Evolutionary conservation across 2,329 filamentous ascomycete species (phyloP).

Genomic region (Colletotrichum viniferum): DNA sequence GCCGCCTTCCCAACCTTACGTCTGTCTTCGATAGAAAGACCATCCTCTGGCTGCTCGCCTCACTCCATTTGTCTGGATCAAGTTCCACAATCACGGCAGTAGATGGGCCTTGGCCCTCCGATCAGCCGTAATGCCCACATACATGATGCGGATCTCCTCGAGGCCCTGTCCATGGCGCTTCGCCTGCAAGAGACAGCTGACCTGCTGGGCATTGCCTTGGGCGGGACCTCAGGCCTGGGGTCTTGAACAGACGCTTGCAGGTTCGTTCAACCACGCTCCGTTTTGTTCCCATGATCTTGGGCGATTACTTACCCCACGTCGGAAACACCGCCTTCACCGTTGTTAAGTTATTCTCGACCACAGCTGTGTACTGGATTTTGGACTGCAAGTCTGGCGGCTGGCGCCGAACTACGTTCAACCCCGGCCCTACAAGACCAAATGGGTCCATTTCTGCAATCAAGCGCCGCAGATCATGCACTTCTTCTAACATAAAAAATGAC

Average conservation of each 20-base stretch:
- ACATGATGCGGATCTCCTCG: background rate
- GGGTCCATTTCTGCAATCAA: background rate
- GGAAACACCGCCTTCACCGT: background rate
- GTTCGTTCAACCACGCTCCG: background rate
- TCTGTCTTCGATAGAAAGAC: background rate
- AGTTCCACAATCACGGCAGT: background rate
- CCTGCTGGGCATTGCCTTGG: background rate
- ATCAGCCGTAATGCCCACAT: background rate
- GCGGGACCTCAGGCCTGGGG: background rate
- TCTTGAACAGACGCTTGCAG: background rate
- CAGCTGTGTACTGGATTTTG: background rate
- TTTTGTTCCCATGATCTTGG: background rate
- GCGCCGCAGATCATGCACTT: background rate
- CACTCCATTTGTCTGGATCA: background rate
- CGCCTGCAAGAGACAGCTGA: background rate
- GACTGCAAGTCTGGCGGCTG: background rate
- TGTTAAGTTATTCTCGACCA: background rate
- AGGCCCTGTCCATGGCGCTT: background rate
- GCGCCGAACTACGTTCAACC: background rate
- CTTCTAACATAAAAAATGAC: background rate
- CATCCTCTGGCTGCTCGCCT: background rate
- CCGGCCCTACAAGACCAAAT: background rate
- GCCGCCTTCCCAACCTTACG: background rate
- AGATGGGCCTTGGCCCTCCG: background rate
- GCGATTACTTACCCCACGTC: background rate